Evolutionary conservation across 148 eudicot species (phyloP).

Genomic region (Pharnaceum exiguum): DNA sequence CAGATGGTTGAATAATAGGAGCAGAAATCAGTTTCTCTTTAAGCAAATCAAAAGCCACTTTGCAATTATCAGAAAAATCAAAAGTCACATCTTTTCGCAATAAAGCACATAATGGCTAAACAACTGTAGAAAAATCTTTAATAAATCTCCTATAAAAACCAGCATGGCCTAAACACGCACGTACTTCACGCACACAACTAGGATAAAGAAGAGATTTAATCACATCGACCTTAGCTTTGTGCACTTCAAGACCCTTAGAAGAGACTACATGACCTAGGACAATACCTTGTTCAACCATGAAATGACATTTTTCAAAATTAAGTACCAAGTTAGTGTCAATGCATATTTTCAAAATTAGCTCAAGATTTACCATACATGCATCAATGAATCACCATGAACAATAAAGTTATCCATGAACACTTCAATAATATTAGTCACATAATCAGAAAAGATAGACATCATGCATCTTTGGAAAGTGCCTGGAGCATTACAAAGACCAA

Average conservation of each 20-base stretch:
- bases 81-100: background rate
- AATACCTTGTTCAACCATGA: constrained; percentile 2
- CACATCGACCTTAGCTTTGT: background rate
- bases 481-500: background rate
- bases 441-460: constrained; percentile 9
- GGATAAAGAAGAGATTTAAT: background rate
- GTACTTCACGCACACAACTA: too few relatives aligned
- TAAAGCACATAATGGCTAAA: background rate
- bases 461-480: constrained; percentile 10
- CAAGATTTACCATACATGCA: background rate
- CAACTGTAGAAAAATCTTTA: background rate
- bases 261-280: constrained; percentile 2
- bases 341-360: background rate
- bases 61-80: background rate
- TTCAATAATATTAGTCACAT: too few relatives aligned
- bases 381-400: constrained; percentile 4
- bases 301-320: background rate
- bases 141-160: too few relatives aligned
- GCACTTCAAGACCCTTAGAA: background rate
- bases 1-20: too few relatives aligned
- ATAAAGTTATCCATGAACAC: constrained; percentile 6
- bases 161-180: too few relatives aligned
- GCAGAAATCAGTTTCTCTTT: too few relatives aligned
- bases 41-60: too few relatives aligned
- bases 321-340: background rate